Percentiles rank a stretch among this genome's conserved stretches.
Evolutionary conservation across 768 basidiomycete genomes (phyloP).

Genomic region (Mycena rebaudengoi): DNA sequence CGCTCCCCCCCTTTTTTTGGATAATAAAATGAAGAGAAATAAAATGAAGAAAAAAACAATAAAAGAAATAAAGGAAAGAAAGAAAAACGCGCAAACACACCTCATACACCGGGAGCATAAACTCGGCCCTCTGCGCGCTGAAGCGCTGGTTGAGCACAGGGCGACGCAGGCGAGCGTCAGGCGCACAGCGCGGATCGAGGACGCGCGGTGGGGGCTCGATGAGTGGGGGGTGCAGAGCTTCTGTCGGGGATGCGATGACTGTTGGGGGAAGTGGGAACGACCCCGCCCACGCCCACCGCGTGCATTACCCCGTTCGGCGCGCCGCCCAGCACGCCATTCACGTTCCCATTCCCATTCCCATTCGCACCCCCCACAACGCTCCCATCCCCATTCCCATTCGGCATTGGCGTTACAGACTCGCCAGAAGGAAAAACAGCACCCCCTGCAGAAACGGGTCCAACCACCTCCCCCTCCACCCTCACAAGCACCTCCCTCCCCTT

Average conservation of each 20-base stretch:
- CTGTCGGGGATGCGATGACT: no score
- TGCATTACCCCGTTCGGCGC: conserved; percentile 44
- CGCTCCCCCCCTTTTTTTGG: no score
- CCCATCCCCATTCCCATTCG: no score
- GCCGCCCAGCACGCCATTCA: conserved; percentile 16
- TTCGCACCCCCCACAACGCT: no score
- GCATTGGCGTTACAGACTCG: no score
- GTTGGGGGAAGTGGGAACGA: no score
- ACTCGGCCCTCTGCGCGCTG: conserved; percentile 41
- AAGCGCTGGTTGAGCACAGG: no score
- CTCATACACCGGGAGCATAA: conserved; percentile 17
- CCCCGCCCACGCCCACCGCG: conserved; percentile 42
- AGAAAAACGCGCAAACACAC: conserved; percentile 3
- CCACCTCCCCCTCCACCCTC: conserved; percentile 64
- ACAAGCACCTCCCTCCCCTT: conserved; percentile 68
- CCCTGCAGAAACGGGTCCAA: conserved; percentile 49
- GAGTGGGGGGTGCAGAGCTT: no score
- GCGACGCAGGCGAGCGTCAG: no score
- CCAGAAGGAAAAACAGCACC: no score
- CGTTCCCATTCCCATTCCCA: no score
- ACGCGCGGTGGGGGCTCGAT: no score
- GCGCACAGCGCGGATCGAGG: conserved; percentile 26
- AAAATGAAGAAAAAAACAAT: conserved; percentile 38
- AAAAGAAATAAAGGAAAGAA: neutral
- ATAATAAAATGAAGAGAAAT: conserved; percentile 30